These are phyloP conservation scores for Calocybe cyanea DNA, from an alignment of 768 basidiomycete species.

Conservation along the genomic window DNA sequence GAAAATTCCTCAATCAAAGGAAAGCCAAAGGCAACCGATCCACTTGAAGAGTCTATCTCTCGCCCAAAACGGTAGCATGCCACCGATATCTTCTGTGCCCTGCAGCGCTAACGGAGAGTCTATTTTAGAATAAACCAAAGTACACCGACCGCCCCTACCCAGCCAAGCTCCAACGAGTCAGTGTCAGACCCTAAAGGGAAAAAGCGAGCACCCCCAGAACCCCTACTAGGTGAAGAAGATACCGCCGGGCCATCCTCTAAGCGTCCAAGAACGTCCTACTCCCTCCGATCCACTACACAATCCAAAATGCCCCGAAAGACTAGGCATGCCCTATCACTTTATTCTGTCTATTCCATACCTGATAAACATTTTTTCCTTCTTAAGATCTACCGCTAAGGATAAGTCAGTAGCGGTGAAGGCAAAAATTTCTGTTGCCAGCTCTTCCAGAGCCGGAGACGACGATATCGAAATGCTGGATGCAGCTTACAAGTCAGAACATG, in stretches of 20 bases:
- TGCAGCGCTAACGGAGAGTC: slow-evolving; percentile 24
- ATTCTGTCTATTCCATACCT: slow-evolving; percentile 10
- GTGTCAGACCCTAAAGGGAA: slow-evolving; percentile 80
- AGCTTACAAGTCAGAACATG: slow-evolving; percentile 51
- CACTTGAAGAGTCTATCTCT: slow-evolving; percentile 43
- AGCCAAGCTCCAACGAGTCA: slow-evolving; percentile 74
- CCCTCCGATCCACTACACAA: slow-evolving; percentile 58
- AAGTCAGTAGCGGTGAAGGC: slow-evolving; percentile 58
- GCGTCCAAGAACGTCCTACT: slow-evolving; percentile 63
- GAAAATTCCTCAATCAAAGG: slow-evolving; percentile 52
- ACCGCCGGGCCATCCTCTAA: slow-evolving; percentile 52
- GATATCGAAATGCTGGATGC: slow-evolving; percentile 77
- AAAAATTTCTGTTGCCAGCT: slow-evolving; percentile 57
- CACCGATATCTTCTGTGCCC: slow-evolving; percentile 21
- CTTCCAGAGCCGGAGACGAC: slow-evolving; percentile 64
- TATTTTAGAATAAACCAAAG: slow-evolving; percentile 56
- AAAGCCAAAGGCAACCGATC: slow-evolving; percentile 64
- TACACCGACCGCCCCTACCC: slow-evolving; percentile 35
- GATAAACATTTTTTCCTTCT: slow-evolving; percentile 8
- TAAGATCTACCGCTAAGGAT: slow-evolving; percentile 49
- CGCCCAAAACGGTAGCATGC: slow-evolving; percentile 61
- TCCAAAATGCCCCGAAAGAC: slow-evolving; percentile 73
- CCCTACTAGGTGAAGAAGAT: slow-evolving; percentile 63
- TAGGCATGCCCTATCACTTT: slow-evolving; percentile 37
- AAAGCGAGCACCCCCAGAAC: slow-evolving; percentile 83